Base-by-base conservation (phyloP, 2,329 filamentous ascomycete genomes). In the Sporothrix pallida region DNA sequence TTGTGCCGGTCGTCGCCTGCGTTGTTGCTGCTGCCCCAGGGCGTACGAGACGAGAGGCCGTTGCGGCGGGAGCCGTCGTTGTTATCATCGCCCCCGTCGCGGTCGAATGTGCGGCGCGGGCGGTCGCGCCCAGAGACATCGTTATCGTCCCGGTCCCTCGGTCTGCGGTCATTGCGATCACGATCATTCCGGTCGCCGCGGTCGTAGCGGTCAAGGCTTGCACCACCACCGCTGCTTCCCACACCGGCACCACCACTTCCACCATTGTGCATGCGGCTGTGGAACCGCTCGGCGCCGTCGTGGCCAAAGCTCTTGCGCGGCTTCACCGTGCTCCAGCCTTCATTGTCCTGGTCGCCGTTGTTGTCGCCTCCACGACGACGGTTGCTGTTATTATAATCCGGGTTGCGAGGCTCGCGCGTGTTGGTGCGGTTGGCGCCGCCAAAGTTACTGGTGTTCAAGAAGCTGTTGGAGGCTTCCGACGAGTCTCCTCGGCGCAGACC, bases 301-400 rank as follows among this genome's bases (percentile, higher is more conserved):
- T 89, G 86, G 20, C 91, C 90, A 79, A 93, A 90, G 79, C 90
- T 94, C 84, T 92, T 93, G 77, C 91, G 89, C 37, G 91, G 89
- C 78, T 92, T 92, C 52, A 92, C 90, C 37, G 87, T 90, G 77
- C 88, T 93, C 92, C 92, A 94, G 70, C 91, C 91, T 72, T 94
- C 92, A 75, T 84, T 87, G 72, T 93, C 91, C 75, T 86, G 85
- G 54, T 90, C 89, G 63, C 82, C 84, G 67, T 87, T 86, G 31
- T 37, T 37, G 31, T 37, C 31, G 31, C 31, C 31, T 37, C 83
- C 84, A 48, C 88, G 88, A 72, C 87, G 86, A 54, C 88, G 86
- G 73, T 37, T 37, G 31, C 7, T 37, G 31, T 37, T 37, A 37
- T 37, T 37, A 37, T 87, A 82, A 62, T 82, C 84, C 75, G 81